Evolutionary conservation across 169 alveolate genomes (phyloP).

Genomic region (Gregarina niphandrodes): DNA sequence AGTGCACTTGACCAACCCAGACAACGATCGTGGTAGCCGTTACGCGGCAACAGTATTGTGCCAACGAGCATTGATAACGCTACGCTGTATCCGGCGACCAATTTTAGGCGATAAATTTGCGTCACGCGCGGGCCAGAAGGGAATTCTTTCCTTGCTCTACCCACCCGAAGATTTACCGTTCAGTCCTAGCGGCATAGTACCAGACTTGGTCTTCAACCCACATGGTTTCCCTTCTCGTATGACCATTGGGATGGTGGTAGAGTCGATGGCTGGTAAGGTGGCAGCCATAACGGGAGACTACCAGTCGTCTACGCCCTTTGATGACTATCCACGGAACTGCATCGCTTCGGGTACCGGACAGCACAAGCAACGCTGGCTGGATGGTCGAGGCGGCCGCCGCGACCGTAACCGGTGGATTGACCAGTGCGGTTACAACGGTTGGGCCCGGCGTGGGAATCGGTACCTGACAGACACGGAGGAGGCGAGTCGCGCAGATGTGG

Average conservation of each 20-base stretch:
- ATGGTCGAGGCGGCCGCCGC: no score
- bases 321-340: slow-evolving; percentile 6
- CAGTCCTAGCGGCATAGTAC: slow-evolving; percentile 89
- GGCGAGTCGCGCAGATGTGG: slow-evolving; percentile 3
- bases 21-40: slow-evolving; percentile 1
- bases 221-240: slow-evolving; percentile 99
- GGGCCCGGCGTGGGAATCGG: slow-evolving; percentile 22
- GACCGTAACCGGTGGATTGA: slow-evolving; percentile 39
- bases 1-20: slow-evolving; percentile 18
- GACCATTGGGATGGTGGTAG: slow-evolving; percentile 97
- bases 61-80: background rate
- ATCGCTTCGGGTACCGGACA: no score
- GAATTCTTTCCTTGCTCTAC: slow-evolving; percentile 85
- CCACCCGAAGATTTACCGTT: slow-evolving; percentile 95
- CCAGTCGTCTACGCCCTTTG: slow-evolving; percentile 37
- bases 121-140: slow-evolving; percentile 98
- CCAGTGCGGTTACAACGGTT: slow-evolving; percentile 43
- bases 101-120: slow-evolving; percentile 98
- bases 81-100: slow-evolving; percentile 55
- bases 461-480: slow-evolving; percentile 17
- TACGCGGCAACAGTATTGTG: background rate
- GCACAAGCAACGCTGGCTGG: no score
- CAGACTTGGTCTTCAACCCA: slow-evolving; percentile 97
- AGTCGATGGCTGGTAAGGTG: slow-evolving; percentile 92
- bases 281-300: slow-evolving; percentile 83